Percentiles rank a stretch among this genome's conserved stretches.
phyloP scores from a whole-genome alignment of 1,139 yeast genomes.

The Pichia sp. region DNA sequence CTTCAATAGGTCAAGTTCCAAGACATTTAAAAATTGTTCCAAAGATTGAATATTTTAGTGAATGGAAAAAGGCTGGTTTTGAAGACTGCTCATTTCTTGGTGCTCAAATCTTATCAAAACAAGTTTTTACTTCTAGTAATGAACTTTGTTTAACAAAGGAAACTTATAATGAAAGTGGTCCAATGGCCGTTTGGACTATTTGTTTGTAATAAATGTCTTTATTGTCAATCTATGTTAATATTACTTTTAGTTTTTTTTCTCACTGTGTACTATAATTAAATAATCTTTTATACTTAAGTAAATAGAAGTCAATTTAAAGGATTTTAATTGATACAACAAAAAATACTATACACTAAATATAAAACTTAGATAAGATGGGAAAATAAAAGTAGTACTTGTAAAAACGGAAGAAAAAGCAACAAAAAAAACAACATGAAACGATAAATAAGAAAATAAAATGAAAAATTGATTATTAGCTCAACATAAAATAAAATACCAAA shows the following conservation, averaged over 20 bases:
- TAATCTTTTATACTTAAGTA: no score
- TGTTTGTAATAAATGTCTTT: slow-evolving; percentile 16
- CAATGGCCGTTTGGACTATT: slow-evolving; percentile 53
- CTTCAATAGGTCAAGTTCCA: slow-evolving; percentile 57
- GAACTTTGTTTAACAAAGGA: slow-evolving; percentile 69
- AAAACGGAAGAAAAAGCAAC: no score
- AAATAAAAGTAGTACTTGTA: no score
- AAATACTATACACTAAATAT: no score
- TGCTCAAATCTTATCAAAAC: slow-evolving; percentile 82
- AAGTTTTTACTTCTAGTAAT: slow-evolving; percentile 56
- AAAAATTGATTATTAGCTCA: not conserved
- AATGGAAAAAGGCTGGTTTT: slow-evolving; percentile 83
- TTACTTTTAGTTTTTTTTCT: not conserved
- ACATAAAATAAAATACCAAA: not conserved
- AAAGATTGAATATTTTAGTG: slow-evolving; percentile 88
- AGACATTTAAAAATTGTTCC: slow-evolving; percentile 61
- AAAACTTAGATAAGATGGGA: no score
- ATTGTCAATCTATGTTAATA: not conserved
- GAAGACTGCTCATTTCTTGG: slow-evolving; percentile 77
- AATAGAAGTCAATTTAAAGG: no score
- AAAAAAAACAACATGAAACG: no score
- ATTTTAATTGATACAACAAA: no score
- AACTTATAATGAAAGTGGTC: slow-evolving; percentile 76
- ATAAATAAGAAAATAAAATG: not conserved
- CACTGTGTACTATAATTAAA: slow-evolving; percentile 1